Base-by-base conservation (phyloP, 2,329 filamentous ascomycete species). In the Graphilbum ipis-grandicollis region DNA sequence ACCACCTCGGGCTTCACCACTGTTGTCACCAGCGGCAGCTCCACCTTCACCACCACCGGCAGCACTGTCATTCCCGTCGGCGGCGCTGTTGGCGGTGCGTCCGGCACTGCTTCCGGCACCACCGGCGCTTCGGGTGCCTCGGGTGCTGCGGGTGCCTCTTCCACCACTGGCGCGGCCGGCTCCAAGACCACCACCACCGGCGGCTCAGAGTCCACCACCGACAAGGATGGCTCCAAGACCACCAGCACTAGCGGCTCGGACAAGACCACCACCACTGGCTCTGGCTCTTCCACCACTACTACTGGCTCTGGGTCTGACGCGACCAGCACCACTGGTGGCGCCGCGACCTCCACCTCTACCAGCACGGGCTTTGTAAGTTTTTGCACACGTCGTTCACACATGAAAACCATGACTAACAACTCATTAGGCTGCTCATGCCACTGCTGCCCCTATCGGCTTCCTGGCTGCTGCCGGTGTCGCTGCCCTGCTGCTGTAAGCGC, bases 381-480 rank as follows among this genome's bases (percentile, higher is more conserved):
- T 32, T 12, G 34, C 33, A 35, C 33, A 10, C 18, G 4, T 10
- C 12, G 23, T 17, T 5, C 19, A 6, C n/a, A 2, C 23, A 25
- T 25, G 23, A 25, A 8, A 25, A 17, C 3, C n/a, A 18, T 2
- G 5, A 29, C 42, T 46, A 40, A 48, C 39, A 28, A 26, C 18
- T 8, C 17, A 4, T 19, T 33, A 54, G 52, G 51, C 46, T 35
- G 51, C 60, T 31, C 55, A 60, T 40, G 52, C 54, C 47, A 65
- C 64, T 34, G 60, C 57, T 39, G 63, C 57, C 28, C 62, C 63
- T 18, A 46, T 45, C 21, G 65, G 63, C 39, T 43, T 67, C 34
- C 42, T 68, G 30, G 65, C 62, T 36, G 65, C 60, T 18, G 64
- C 62, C 17, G 65, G 65, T 48, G 41, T 68, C 33, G 64, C 61